Percentiles rank a stretch among this genome's conserved stretches.
Evolutionary conservation across 2,329 filamentous ascomycete genomes (phyloP).

Genomic region (Westerdykella ornata): DNA sequence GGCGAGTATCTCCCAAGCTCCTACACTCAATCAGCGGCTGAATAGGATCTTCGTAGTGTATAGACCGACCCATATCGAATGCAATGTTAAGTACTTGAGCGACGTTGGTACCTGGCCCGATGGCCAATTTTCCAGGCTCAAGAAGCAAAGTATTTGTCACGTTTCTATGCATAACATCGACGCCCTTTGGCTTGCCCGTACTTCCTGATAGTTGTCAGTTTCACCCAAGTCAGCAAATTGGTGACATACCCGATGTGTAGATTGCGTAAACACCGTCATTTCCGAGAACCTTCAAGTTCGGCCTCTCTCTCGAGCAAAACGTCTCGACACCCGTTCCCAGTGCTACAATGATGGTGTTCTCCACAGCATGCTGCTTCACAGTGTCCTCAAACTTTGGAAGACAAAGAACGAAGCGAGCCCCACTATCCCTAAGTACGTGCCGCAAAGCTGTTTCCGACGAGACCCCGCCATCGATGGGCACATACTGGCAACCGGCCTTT

Average conservation of each 20-base stretch:
- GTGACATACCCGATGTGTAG: conserved; percentile 45
- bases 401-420: conserved; percentile 44
- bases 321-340: conserved; percentile 12
- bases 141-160: conserved; percentile 50
- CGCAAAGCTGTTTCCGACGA: conserved; percentile 34
- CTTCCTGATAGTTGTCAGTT: conserved; percentile 33
- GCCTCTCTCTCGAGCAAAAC: conserved; percentile 14
- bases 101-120: conserved; percentile 47
- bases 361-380: conserved; percentile 13
- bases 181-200: conserved; percentile 53
- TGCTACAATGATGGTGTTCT: conserved; percentile 11
- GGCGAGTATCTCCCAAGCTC: conserved; percentile 55
- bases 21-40: conserved; percentile 27
- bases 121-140: conserved; percentile 47
- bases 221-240: background rate
- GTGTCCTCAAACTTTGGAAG: conserved; percentile 33
- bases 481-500: conserved; percentile 53
- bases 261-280: conserved; percentile 37
- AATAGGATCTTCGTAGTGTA: background rate
- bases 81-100: conserved; percentile 53
- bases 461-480: conserved; percentile 52
- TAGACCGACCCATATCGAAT: conserved; percentile 54
- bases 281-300: conserved; percentile 10
- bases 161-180: conserved; percentile 52
- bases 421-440: conserved; percentile 47